A percentile compares a stretch with the other conserved stretches of the same genome.
These are phyloP conservation scores for Suillus subaureus DNA, from an alignment of 768 basidiomycete genomes.

Conservation along the genomic window DNA sequence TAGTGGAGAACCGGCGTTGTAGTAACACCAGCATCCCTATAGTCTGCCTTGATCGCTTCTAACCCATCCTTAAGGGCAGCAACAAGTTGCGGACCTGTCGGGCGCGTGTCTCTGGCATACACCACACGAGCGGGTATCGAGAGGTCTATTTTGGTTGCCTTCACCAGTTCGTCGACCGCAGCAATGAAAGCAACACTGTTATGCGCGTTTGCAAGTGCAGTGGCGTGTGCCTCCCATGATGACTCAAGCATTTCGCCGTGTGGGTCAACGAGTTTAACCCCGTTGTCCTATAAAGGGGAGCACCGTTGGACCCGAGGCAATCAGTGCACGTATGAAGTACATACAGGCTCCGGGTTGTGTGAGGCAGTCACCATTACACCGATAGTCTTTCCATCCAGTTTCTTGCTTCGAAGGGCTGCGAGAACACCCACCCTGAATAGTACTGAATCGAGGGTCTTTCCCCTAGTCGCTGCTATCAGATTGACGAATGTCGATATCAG, in stretches of 20 bases:
- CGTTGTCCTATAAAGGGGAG: conserved; percentile 76
- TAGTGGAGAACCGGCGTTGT: conserved; percentile 98
- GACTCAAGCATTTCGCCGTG: conserved; percentile 96
- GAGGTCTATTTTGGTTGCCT: conserved; percentile 71
- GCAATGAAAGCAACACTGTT: conserved; percentile 73
- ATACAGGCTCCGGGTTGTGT: conserved; percentile 96
- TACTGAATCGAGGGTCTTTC: conserved; percentile 78
- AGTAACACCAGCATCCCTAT: conserved; percentile 77
- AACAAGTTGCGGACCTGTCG: conserved; percentile 78
- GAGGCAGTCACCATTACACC: conserved; percentile 99
- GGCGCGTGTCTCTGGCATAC: conserved; percentile 92
- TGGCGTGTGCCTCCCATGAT: conserved; percentile 90
- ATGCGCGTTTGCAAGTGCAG: conserved; percentile 80
- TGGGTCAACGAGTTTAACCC: conserved; percentile 97
- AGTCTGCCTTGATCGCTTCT: conserved; percentile 66
- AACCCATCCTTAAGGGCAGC: conserved; percentile 83
- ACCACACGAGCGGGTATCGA: conserved; percentile 79
- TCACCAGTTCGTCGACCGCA: conserved; percentile 63
- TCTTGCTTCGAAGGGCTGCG: conserved; percentile 89
- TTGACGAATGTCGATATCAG: conserved; percentile 12
- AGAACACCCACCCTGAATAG: conserved; percentile 91
- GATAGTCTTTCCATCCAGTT: conserved; percentile 86
- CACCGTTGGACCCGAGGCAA: conserved; percentile 5
- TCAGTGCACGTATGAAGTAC: conserved; percentile 22
- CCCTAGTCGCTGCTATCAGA: conserved; percentile 44